Evolutionary conservation across 108 stramenopile genomes (phyloP).

Genomic region (Parietichytrium sp.): DNA sequence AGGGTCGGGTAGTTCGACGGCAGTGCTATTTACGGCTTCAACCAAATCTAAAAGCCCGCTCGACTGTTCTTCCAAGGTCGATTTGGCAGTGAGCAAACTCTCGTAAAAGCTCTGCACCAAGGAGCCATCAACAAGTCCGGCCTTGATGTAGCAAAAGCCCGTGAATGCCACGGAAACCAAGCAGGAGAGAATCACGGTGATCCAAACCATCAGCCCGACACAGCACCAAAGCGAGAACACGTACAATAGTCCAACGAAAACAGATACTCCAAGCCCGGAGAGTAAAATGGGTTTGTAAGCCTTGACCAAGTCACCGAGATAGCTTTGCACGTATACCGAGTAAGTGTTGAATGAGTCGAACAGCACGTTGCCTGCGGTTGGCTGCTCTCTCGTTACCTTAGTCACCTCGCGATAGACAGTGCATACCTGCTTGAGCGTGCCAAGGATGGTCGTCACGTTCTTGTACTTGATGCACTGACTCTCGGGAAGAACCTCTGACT

Average conservation of each 20-base stretch:
- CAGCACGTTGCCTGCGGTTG: background rate
- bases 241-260: constrained; percentile 2
- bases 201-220: constrained; percentile 35
- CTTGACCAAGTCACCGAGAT: background rate
- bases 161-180: background rate
- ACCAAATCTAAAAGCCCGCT: too few species aligned
- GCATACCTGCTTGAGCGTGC: background rate
- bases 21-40: constrained; percentile 13
- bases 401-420: constrained; percentile 8
- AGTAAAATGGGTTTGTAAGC: constrained; percentile 17
- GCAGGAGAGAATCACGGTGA: background rate
- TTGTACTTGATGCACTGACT: constrained; percentile 15
- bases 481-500: background rate
- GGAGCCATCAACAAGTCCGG: background rate
- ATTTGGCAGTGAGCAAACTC: background rate
- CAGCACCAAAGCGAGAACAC: constrained; percentile 34
- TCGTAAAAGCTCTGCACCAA: too few species aligned
- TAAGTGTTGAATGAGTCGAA: constrained; percentile 16
- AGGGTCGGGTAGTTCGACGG: background rate
- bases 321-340: background rate
- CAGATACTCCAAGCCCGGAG: constrained; percentile 14
- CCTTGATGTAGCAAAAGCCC: constrained; percentile 5
- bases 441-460: background rate
- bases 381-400: constrained; percentile 19
- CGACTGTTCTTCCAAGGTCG: background rate